phyloP scores from a whole-genome alignment of 257 asterid species.

The Primulina tabacum region DNA sequence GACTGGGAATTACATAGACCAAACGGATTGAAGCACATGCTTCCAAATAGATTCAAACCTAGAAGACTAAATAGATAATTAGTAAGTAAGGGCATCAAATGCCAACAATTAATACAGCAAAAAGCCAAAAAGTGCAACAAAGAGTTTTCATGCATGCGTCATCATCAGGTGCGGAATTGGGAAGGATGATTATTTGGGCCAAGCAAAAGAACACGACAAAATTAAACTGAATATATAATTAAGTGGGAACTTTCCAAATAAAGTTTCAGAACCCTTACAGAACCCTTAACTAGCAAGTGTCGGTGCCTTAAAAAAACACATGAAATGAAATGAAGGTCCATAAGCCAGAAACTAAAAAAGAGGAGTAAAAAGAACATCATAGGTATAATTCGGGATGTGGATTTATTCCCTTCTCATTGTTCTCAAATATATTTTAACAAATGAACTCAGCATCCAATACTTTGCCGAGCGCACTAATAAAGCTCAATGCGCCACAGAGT shows the following conservation, averaged over 20 bases:
- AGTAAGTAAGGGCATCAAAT: background rate
- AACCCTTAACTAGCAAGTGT: background rate
- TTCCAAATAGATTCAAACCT: background rate
- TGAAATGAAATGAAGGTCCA: background rate
- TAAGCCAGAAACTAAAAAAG: background rate
- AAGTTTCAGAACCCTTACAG: background rate
- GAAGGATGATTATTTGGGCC: background rate
- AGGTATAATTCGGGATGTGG: background rate
- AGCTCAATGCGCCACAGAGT: too few relatives aligned
- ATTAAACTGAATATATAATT: background rate
- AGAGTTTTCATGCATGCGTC: background rate
- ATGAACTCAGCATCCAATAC: background rate
- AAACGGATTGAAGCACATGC: background rate
- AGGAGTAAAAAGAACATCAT: background rate
- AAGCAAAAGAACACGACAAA: background rate
- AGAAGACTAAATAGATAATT: background rate
- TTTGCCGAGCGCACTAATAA: background rate
- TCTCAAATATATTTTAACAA: background rate
- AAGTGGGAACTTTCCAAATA: background rate
- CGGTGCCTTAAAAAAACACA: background rate
- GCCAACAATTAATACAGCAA: background rate
- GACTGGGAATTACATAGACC: constrained; percentile 2
- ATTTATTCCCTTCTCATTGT: background rate
- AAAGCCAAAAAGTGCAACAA: background rate
- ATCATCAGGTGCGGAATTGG: background rate